A percentile compares a stretch with the other conserved stretches of the same genome.
phyloP scores from a whole-genome alignment of 345 rosid species.

The Arabis alpina region DNA sequence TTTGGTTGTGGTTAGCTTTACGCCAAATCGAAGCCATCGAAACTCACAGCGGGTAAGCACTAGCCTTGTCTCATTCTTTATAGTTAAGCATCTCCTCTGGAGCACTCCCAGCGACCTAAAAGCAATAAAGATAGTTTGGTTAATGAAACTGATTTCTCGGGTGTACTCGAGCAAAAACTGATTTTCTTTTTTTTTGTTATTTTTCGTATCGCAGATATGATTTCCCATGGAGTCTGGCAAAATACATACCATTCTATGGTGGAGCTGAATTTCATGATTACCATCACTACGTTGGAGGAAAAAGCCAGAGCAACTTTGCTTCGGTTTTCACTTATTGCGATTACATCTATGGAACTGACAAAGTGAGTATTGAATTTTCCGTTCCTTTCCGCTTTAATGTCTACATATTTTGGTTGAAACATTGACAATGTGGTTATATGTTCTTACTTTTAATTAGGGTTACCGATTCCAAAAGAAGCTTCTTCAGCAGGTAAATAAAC shows the following conservation, averaged over 20 bases:
- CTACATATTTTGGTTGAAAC: not conserved
- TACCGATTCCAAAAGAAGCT: slow-evolving; percentile 88
- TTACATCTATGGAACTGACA: slow-evolving; percentile 81
- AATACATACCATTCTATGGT: slow-evolving; percentile 82
- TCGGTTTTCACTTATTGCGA: slow-evolving; percentile 91
- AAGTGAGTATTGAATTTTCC: slow-evolving; percentile 50
- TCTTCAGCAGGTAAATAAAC: slow-evolving; percentile 58
- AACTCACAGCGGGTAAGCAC: slow-evolving; percentile 73
- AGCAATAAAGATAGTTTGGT: not conserved
- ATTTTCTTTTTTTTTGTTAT: not conserved
- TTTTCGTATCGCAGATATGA: slow-evolving; percentile 54
- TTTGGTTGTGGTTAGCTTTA: slow-evolving; percentile 83
- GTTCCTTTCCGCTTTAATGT: not conserved
- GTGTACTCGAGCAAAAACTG: not conserved
- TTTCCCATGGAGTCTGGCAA: slow-evolving; percentile 73
- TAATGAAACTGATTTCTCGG: not conserved
- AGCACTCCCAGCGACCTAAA: too few relatives aligned
- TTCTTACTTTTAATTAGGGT: slow-evolving; percentile 56
- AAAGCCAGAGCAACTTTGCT: slow-evolving; percentile 90
- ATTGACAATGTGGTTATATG: slow-evolving; percentile 25
- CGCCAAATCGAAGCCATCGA: slow-evolving; percentile 88
- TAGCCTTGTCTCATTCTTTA: too few relatives aligned
- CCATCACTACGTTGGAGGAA: slow-evolving; percentile 89
- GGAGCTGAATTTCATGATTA: slow-evolving; percentile 92
- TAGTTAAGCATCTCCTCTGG: too few relatives aligned